Evolutionary conservation across 805 yeast genomes (phyloP), one percentile per base, ranked within the genome.

Genomic region (Metschnikowia arizonensis): DNA sequence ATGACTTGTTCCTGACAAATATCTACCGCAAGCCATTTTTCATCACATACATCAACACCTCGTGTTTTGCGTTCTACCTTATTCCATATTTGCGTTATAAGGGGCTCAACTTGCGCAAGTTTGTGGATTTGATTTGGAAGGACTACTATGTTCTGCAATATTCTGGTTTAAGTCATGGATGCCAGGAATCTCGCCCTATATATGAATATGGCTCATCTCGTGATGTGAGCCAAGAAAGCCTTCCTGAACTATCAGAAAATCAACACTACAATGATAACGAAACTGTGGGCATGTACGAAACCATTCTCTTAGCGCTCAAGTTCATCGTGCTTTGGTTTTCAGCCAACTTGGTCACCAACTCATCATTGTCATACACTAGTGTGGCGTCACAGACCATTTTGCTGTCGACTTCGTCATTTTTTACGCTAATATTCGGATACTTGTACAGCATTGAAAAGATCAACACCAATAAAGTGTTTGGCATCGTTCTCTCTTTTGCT

Each of bases 351-450:
- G 83, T 87, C 45, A 54, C 93, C 26, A 93, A 93, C 64, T 88
- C 96, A 0, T 82, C 95, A 17, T 71, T 93, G 42, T 77, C 85
- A 19, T 93, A 84, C 63, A 93, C 99, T 0, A 82, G 90, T 10
- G 99, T 93, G 17, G 95, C 96, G 2, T 84, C 93, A 11, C 97
- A 95, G 58, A 93, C 98, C 2, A 91, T 93, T 19, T 66, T 93
- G 32, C 85, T 96, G 14, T 85, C 97, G 30, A 90, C 98, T 0
- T 84, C 95, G 4, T 86, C 96, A 6, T 89, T 93, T 61, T 93
- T 93, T 77, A 93, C 99, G 0, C 73, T 93, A 32, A 55, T 90
- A 1, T 76, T 91, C 7, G 98, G 98, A 1, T 79, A 82, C 44
- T 51, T 85, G 21, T 82, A 81, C 47, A 71, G 82, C 25, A 78